These are phyloP conservation scores for Mesembryanthemum crystallinum DNA, from an alignment of 148 eudicot genomes.

Conservation along the genomic window DNA sequence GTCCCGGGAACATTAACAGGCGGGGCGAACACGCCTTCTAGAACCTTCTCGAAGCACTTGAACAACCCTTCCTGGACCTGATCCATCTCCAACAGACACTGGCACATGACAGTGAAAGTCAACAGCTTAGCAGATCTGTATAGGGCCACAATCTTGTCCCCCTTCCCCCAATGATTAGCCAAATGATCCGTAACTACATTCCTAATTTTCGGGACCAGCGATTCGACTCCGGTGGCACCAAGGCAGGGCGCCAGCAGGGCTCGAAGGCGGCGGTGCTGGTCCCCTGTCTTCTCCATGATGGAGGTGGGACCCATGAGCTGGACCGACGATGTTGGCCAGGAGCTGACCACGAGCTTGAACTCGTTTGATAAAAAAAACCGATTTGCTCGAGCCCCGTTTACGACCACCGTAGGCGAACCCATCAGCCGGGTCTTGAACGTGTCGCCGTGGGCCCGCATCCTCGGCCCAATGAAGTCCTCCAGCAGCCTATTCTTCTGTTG, in stretches of 20 bases:
- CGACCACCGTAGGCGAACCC: slow-evolving; percentile 67
- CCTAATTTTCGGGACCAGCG: slow-evolving; percentile 50
- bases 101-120: slow-evolving; percentile 54
- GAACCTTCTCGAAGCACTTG: slow-evolving; percentile 56
- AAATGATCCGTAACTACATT: slow-evolving; percentile 41
- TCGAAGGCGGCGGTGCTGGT: slow-evolving; percentile 50
- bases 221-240: slow-evolving; percentile 37
- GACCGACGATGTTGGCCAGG: slow-evolving; percentile 77
- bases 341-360: slow-evolving; percentile 79
- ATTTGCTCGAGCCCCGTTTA: slow-evolving; percentile 60
- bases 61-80: slow-evolving; percentile 38
- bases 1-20: slow-evolving; percentile 57
- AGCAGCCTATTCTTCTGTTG: slow-evolving; percentile 52
- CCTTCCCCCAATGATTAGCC: slow-evolving; percentile 37
- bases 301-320: slow-evolving; percentile 71
- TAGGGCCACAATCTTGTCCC: slow-evolving; percentile 26
- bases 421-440: slow-evolving; percentile 73
- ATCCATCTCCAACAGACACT: slow-evolving; percentile 67
- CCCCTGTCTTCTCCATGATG: slow-evolving; percentile 81
- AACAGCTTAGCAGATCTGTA: slow-evolving; percentile 43
- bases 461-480: slow-evolving; percentile 60
- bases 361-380: slow-evolving; percentile 70
- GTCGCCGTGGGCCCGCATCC: slow-evolving; percentile 45
- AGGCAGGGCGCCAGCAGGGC: slow-evolving; percentile 50
- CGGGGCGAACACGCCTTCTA: slow-evolving; percentile 65